Percentiles rank a stretch among this genome's conserved stretches.
phyloP scores from a whole-genome alignment of 306 rosid species.

The Fragaria nilgerrensis region DNA sequence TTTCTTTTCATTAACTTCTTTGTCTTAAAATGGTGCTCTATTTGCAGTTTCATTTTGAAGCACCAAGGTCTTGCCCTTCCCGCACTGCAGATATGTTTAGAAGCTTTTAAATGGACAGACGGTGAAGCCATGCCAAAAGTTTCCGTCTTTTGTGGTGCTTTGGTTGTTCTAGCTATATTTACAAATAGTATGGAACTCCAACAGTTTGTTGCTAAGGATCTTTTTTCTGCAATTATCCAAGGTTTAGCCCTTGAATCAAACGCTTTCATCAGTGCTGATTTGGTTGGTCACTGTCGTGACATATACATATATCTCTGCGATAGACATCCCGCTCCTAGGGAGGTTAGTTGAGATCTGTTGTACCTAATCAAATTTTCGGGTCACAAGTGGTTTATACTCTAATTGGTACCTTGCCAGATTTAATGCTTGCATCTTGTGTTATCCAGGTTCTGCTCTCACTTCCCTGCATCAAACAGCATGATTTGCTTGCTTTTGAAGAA shows the following conservation, averaged over 20 bases:
- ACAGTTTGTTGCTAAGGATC: conserved; percentile 77
- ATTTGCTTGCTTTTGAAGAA: conserved; percentile 88
- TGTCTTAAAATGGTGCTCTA: conserved; percentile 15
- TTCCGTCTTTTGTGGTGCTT: conserved; percentile 62
- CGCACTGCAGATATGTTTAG: conserved; percentile 62
- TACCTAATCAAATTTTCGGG: conserved; percentile 6
- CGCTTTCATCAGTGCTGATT: conserved; percentile 84
- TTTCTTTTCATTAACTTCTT: neutral
- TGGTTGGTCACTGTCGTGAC: conserved; percentile 85
- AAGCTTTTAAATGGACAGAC: conserved; percentile 84
- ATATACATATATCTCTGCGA: conserved; percentile 77
- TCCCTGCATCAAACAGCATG: conserved; percentile 67
- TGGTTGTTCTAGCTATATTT: conserved; percentile 56
- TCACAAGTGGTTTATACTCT: neutral
- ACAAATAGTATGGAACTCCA: conserved; percentile 64
- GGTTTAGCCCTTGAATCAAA: conserved; percentile 92
- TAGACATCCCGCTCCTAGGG: conserved; percentile 85
- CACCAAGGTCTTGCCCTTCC: conserved; percentile 76
- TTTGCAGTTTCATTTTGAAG: conserved; percentile 77
- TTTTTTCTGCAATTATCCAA: conserved; percentile 76
- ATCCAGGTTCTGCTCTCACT: conserved; percentile 74
- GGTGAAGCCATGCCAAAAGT: conserved; percentile 80
- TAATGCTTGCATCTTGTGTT: conserved; percentile 19
- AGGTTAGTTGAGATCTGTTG: conserved; percentile 54
- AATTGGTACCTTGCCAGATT: conserved; percentile 8